Base-by-base conservation (phyloP, 352 stramenopile genomes). In the Thalassiosira mediterranea region DNA sequence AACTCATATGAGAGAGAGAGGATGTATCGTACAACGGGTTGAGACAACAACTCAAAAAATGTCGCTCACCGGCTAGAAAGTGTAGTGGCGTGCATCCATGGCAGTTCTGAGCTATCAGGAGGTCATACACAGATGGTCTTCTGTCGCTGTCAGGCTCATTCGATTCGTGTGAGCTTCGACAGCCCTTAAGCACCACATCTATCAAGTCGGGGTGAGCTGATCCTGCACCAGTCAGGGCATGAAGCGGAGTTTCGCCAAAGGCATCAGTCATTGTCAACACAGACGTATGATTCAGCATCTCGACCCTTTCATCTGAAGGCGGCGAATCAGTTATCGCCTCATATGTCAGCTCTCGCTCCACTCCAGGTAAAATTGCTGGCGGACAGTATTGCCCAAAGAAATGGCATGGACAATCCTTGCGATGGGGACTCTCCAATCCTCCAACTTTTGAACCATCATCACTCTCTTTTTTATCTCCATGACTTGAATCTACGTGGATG, bases 181-280 rank as follows among this genome's bases (percentile, higher is more conserved):
- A 79, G 13, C 28, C 52, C 11, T 53, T 48, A 10, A 72, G 10
- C 53, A 79, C 40, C 15, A 19, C 52, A 23, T 52, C 44, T 7
- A 79, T 29, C 15, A 79, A 48, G 19, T 79, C 69, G 28, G 61
- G 23, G 58, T 70, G 59, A 37, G 40, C 40, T 29, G 69, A 79
- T 68, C 69, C 69, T 26, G 56, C 52, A 17, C 52, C 46, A 15
- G 42, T 68, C 13, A 79, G 40, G 1, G 40, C 25, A 61, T 79
- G 69, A 5, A 79, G 37, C 23, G 69, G 60, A 21, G 60, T 79
- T 49, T 57, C 69, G 11, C 69, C 69, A 40, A 72, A 51, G 11
- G 7, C 53, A 66, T 79, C 69, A 13, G 69, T 61, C 42, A 79
- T 79, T 19, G 69, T 79, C 11, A 79, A 52, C 15, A 60, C 60